Base-by-base conservation (phyloP, 805 yeast genomes). In the Wickerhamiella bombiphila region DNA sequence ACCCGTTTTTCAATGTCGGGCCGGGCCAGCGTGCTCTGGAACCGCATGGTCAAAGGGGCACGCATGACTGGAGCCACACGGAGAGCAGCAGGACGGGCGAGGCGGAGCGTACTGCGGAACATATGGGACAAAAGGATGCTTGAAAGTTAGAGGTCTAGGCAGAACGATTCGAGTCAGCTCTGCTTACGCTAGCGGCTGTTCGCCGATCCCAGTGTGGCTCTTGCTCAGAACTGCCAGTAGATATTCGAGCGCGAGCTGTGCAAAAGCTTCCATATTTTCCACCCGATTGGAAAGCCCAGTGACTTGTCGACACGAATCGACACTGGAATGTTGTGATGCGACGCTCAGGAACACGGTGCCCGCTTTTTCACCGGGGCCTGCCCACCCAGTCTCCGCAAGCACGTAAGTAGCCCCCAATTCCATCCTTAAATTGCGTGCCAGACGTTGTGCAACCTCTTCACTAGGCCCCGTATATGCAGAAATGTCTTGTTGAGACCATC, bases 321-420 rank as follows among this genome's bases (percentile, higher is more conserved):
- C 57, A 57, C 39, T 74, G 75, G 9, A 73, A 73, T 52, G 49
- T 0, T 88, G 82, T 1, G 85, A 80, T 21, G 74, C 66, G 26
- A 80, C 61, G 1, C 85, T 93, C 34, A 81, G 54, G 50, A 65
- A 82, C 0, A 77, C 88, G 1, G 74, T 69, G 3, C 94, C 94
- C 1, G 54, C 35, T 28, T 43, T 39, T 8, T 41, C 48, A 55
- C 74, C 53, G 17, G 93, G 91, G 1, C 93, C 93, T 0, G 94
- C 93, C 64, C 79, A 77, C 1, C 94, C 94, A 1, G 91, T 76
- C 55, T 82, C 94, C 1, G 86, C 76, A 15, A 82, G 63, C 3
- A 81, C 83, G 57, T 74, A 82, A 0, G 86, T 79, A 2, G 85
- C 74, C 0, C 93, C 93, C 46, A 81, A 66, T 53, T 82, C 94